Evolutionary conservation across 768 basidiomycete species (phyloP).

Genomic region (Plicaturopsis crispa): DNA sequence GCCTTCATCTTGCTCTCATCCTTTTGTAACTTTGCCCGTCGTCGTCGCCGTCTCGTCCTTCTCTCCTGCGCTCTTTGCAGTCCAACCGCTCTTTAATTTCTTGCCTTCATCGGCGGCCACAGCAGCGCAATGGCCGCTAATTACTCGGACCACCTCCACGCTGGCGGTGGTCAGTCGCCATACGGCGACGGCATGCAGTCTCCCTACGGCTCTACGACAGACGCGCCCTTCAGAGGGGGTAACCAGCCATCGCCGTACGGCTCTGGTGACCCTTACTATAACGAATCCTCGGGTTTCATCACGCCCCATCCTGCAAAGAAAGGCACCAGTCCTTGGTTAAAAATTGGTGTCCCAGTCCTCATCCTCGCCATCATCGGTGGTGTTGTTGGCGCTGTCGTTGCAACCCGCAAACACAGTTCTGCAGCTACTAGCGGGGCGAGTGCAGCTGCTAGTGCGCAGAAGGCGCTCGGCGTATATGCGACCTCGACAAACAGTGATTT

Average conservation of each 20-base stretch:
- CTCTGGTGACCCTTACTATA: constrained; percentile 46
- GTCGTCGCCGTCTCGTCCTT: too few relatives aligned
- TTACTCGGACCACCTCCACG: too few relatives aligned
- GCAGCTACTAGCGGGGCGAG: constrained; percentile 20
- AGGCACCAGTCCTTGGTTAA: constrained; percentile 28
- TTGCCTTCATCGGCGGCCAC: too few relatives aligned
- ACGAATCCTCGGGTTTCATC: constrained; percentile 38
- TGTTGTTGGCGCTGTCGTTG: constrained; percentile 42
- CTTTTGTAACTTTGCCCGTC: too few relatives aligned
- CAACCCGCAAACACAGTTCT: constrained; percentile 16
- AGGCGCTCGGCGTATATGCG: constrained; percentile 28
- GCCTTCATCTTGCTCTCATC: too few relatives aligned
- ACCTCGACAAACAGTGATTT: constrained; percentile 41
- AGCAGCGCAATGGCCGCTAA: too few relatives aligned
- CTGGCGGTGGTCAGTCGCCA: too few relatives aligned
- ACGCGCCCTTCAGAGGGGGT: too few relatives aligned
- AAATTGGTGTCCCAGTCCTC: constrained; percentile 28
- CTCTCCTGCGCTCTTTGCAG: too few relatives aligned
- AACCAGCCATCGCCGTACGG: constrained; percentile 37
- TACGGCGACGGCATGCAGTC: too few relatives aligned
- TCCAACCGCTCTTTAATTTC: too few relatives aligned
- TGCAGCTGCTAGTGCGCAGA: constrained; percentile 23
- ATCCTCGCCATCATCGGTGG: constrained; percentile 23
- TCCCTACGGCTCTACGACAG: constrained; percentile 8
- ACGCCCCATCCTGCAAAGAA: constrained; percentile 18